Percentiles rank a stretch among this genome's conserved stretches.
Conservation (phyloP, 495 filamentous ascomycete species). For the Hyaloscypha hepaticicola region DNA sequence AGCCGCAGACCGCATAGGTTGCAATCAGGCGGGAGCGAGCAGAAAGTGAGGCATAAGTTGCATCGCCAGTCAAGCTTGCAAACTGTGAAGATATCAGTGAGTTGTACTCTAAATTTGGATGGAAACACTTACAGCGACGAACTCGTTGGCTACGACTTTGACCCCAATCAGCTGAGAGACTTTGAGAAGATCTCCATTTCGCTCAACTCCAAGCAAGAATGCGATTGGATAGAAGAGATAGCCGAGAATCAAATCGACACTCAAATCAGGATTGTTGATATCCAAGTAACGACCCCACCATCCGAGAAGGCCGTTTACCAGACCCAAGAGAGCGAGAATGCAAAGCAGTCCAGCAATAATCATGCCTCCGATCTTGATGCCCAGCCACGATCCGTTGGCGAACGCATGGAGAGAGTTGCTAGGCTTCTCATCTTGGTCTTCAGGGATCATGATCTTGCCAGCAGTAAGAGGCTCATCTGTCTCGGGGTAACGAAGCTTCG, state of each 20-base stretch:
- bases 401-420: constrained; percentile 84
- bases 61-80: constrained; percentile 46
- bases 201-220: constrained; percentile 82
- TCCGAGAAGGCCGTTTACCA: constrained; percentile 74
- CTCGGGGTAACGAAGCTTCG: constrained; percentile 86
- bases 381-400: constrained; percentile 82
- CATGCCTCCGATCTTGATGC: constrained; percentile 86
- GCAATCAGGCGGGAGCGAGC: constrained; percentile 70
- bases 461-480: constrained; percentile 81
- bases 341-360: constrained; percentile 77
- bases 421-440: constrained; percentile 63
- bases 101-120: background rate
- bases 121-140: constrained; percentile 31
- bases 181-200: constrained; percentile 64
- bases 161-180: constrained; percentile 79
- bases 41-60: constrained; percentile 54
- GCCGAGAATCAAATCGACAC: constrained; percentile 73
- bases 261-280: constrained; percentile 65
- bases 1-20: constrained; percentile 72
- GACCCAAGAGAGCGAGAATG: constrained; percentile 76
- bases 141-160: constrained; percentile 68
- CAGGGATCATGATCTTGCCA: constrained; percentile 71
- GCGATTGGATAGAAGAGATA: constrained; percentile 84
- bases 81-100: constrained; percentile 44
- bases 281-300: constrained; percentile 90